Evolutionary conservation across 345 rosid species (phyloP).

Genomic region (Populus pruinosa): DNA sequence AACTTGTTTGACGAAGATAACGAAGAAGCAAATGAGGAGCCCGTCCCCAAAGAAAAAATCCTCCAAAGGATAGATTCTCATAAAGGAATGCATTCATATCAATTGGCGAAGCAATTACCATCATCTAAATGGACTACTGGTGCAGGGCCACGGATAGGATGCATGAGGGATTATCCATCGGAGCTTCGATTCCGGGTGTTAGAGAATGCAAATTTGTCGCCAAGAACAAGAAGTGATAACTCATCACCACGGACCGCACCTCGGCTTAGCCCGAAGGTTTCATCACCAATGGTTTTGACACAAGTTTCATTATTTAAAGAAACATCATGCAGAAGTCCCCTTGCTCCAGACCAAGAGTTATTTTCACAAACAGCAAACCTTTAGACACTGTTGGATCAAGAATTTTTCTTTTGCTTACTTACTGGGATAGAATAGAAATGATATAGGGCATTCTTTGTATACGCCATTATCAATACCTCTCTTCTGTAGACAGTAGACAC

Average conservation of each 20-base stretch:
- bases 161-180: constrained; percentile 91
- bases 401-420: background rate
- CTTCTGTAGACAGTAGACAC: background rate
- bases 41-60: constrained; percentile 66
- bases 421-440: constrained; percentile 11
- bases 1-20: constrained; percentile 61
- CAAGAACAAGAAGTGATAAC: constrained; percentile 35
- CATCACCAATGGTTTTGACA: background rate
- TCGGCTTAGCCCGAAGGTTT: constrained; percentile 12
- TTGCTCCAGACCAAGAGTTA: constrained; percentile 9
- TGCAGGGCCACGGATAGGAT: constrained; percentile 90
- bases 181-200: constrained; percentile 71
- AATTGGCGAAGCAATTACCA: constrained; percentile 60
- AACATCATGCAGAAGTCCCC: constrained; percentile 25
- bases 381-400: constrained; percentile 4
- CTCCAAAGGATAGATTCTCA: constrained; percentile 75
- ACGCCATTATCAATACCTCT: background rate
- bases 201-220: constrained; percentile 72
- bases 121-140: constrained; percentile 87
- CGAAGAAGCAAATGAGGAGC: constrained; percentile 47
- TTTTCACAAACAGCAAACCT: constrained; percentile 13
- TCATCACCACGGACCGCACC: constrained; percentile 15
- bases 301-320: constrained; percentile 18
- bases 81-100: constrained; percentile 62
- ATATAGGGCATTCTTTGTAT: constrained; percentile 8